Percentiles rank a stretch among this genome's conserved stretches.
These are phyloP conservation scores for Candida cerambycidarum DNA, from an alignment of 805 yeast genomes.

Conservation along the genomic window DNA sequence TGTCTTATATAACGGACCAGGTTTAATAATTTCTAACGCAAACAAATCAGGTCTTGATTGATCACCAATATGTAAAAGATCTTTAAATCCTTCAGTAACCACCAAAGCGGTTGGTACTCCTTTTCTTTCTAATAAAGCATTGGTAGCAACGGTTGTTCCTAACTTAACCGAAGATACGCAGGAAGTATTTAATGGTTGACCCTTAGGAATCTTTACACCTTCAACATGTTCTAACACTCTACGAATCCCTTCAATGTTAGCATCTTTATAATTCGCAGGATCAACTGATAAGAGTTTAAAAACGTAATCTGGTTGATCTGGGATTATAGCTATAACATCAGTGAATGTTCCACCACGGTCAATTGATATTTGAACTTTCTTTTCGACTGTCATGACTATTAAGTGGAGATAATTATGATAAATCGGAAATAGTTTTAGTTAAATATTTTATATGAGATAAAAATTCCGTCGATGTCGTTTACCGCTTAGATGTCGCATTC, in stretches of 20 bases:
- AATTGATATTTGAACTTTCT: constrained; percentile 14
- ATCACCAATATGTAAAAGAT: constrained; percentile 76
- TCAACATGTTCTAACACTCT: constrained; percentile 62
- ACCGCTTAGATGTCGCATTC: not conserved
- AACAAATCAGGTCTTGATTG: constrained; percentile 88
- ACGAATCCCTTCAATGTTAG: constrained; percentile 87
- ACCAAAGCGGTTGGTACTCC: constrained; percentile 83
- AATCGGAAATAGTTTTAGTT: too few relatives aligned
- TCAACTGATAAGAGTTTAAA: constrained; percentile 81
- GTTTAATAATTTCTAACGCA: constrained; percentile 69
- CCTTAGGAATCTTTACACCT: constrained; percentile 51
- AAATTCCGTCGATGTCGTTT: too few relatives aligned
- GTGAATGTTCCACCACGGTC: constrained; percentile 83
- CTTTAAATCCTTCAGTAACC: constrained; percentile 84
- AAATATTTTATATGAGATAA: too few relatives aligned
- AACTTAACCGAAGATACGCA: constrained; percentile 65
- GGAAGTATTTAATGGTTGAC: constrained; percentile 42
- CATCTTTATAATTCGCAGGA: constrained; percentile 79
- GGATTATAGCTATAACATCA: constrained; percentile 53
- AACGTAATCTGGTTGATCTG: constrained; percentile 53
- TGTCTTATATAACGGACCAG: constrained; percentile 64
- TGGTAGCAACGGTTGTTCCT: constrained; percentile 95
- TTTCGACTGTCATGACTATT: constrained; percentile 5
- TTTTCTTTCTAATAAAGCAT: constrained; percentile 84
- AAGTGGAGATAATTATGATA: not conserved